Percentiles rank a stretch among this genome's conserved stretches.
Conservation (phyloP, 208 protist species). For the Trypanosoma boissoni region DNA sequence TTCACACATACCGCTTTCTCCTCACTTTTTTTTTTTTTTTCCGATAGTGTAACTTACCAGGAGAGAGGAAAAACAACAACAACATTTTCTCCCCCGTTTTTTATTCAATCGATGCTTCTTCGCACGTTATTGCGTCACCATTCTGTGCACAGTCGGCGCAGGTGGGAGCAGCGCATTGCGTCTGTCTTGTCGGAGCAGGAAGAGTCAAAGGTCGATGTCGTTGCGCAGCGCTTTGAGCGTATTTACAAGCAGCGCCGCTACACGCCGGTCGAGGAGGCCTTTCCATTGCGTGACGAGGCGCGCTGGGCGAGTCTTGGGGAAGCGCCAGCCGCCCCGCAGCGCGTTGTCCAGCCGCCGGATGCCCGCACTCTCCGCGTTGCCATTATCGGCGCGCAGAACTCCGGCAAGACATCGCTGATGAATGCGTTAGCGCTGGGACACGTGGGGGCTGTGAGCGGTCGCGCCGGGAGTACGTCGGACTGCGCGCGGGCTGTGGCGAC, state of each 20-base stretch:
- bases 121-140: background rate
- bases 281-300: constrained; percentile 52
- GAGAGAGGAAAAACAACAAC: constrained; percentile 4
- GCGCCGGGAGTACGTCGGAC: constrained; percentile 74
- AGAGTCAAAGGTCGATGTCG: constrained; percentile 56
- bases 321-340: background rate
- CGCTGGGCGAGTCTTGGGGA: constrained; percentile 31
- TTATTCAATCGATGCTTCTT: constrained; percentile 15
- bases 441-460: constrained; percentile 80
- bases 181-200: constrained; percentile 59
- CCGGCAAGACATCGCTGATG: constrained; percentile 87
- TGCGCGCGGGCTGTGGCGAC: constrained; percentile 82
- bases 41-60: no score
- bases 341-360: constrained; percentile 27
- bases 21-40: background rate
- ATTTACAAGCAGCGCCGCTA: constrained; percentile 83
- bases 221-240: constrained; percentile 72
- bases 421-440: constrained; percentile 83
- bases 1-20: background rate
- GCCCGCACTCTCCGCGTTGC: constrained; percentile 52
- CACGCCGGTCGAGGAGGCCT: constrained; percentile 80
- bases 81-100: background rate
- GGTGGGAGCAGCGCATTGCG: constrained; percentile 86
- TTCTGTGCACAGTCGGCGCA: constrained; percentile 64
- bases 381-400: constrained; percentile 82